Base-by-base conservation (phyloP, 306 rosid genomes). In the Castanea mollissima region DNA sequence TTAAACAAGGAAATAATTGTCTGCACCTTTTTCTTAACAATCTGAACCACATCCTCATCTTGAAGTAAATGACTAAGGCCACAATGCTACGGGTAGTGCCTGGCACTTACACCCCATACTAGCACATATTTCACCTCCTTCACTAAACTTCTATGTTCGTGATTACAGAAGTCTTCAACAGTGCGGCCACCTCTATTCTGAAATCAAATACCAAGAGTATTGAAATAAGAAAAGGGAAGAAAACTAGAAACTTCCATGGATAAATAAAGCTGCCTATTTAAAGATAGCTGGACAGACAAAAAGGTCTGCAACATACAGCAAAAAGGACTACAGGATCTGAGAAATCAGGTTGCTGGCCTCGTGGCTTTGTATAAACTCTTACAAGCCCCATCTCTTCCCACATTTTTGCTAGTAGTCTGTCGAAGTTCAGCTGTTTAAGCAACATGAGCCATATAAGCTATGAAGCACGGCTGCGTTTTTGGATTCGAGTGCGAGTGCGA, bases 301-400 rank as follows among this genome's bases (percentile, higher is more conserved):
- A 67, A 73, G 76, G 78, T 5, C 63, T 32, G 74, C 21, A 21
- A 84, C 98, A 79, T 91, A 95, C 99, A 76, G 90, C 83, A 82
- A 98, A 95, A 75, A 95, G 93, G 83, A 95, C 99, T 15, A 90
- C 98, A 58, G 99, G 99, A 67, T 95, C 99, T 23, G 82, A 4
- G 74, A 93, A 93, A 87, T 95, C 99, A 72, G 99, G 99, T 74
- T 95, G 99, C 91, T 95, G 99, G 83, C 99, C 99, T 89, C 93
- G 99, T 16, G 99, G 99, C 85, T 95, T 95, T 57, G 99, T 90
- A 82, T 95, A 95, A 82, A 95, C 90, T 87, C 99, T 84, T 84
- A 95, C 98, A 80, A 95, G 91, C 78, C 99, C 99, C 99, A 95
- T 93, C 82, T 89, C 99, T 21, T 95, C 99, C 99, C 99, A 95